These are phyloP conservation scores for Nakaseomyces nivariensis DNA, from an alignment of 1,139 yeast genomes.

Conservation along the genomic window DNA sequence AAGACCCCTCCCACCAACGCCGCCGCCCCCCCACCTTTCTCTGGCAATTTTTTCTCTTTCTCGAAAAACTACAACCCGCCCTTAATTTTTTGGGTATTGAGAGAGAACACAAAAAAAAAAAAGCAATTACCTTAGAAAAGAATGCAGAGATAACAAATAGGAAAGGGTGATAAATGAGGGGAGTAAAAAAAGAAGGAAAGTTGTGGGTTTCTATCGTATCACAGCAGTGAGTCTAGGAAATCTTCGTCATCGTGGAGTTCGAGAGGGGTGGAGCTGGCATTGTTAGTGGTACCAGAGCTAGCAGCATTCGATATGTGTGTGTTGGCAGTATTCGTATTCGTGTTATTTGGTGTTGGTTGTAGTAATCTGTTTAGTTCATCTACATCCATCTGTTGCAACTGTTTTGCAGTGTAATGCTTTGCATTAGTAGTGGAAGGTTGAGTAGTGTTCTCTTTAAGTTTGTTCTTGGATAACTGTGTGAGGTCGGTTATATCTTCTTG, in stretches of 20 bases:
- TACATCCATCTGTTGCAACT: constrained; percentile 1
- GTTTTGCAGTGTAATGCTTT: not conserved
- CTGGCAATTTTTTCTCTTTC: no score
- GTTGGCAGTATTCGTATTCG: no score
- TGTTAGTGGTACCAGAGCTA: no score
- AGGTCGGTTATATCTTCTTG: not conserved
- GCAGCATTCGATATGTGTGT: no score
- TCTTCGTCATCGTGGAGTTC: constrained; percentile 21
- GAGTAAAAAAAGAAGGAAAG: not conserved
- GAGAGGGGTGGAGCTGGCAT: not conserved
- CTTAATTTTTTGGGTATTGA: not conserved
- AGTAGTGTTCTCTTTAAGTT: not conserved
- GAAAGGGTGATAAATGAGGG: not conserved
- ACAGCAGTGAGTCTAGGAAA: constrained; percentile 20
- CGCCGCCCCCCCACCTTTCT: no score
- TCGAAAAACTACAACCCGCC: not conserved
- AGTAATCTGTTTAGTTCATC: constrained; percentile 1
- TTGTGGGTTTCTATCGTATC: not conserved
- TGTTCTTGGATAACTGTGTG: constrained; percentile 7
- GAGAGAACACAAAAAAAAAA: not conserved
- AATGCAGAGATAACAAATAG: not conserved
- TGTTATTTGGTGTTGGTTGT: not conserved
- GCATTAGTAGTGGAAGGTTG: constrained; percentile 1
- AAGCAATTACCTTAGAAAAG: not conserved
- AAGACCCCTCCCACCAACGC: no score